These are phyloP conservation scores for Trichosporon faecale DNA, from an alignment of 1,284 basidiomycete species.

Conservation along the genomic window DNA sequence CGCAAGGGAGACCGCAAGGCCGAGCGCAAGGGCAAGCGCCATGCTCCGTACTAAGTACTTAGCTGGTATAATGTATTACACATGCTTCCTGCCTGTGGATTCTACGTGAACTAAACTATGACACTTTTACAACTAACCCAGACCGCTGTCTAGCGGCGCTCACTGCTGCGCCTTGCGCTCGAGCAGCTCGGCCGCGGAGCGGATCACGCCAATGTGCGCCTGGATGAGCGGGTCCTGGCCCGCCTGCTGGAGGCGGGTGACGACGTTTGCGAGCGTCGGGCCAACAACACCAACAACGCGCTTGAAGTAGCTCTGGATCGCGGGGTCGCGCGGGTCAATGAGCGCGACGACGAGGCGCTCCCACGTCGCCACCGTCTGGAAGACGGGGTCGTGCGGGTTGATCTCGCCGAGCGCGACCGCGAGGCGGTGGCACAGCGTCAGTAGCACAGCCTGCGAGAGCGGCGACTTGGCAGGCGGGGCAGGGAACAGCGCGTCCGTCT, in stretches of 20 bases:
- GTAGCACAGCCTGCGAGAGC: slow-evolving; percentile 39
- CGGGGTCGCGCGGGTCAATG: slow-evolving; percentile 29
- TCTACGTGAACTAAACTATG: slow-evolving; percentile 3
- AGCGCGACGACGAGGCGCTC: slow-evolving; percentile 28
- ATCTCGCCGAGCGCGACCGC: slow-evolving; percentile 32
- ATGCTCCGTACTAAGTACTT: slow-evolving; percentile 21
- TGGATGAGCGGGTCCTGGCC: slow-evolving; percentile 14
- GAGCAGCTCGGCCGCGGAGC: slow-evolving; percentile 17
- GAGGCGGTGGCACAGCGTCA: slow-evolving; percentile 42
- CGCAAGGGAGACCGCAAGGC: slow-evolving; percentile 4
- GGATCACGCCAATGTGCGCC: slow-evolving; percentile 15
- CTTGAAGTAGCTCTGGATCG: slow-evolving; percentile 20
- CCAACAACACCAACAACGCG: slow-evolving; percentile 19
- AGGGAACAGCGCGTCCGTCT: slow-evolving; percentile 28
- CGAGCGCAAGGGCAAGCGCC: slow-evolving; percentile 18
- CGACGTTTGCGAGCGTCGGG: background rate
- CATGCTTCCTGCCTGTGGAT: background rate
- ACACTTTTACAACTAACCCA: background rate
- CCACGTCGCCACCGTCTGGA: slow-evolving; percentile 30
- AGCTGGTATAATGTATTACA: background rate
- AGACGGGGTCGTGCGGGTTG: slow-evolving; percentile 27
- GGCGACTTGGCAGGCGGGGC: slow-evolving; percentile 21
- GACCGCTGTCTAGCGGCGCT: background rate
- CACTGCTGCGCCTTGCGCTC: slow-evolving; percentile 12
- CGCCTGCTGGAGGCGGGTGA: slow-evolving; percentile 2